These are phyloP conservation scores for Drechslerella dactyloides DNA, from an alignment of 2,329 filamentous ascomycete genomes.

Conservation along the genomic window DNA sequence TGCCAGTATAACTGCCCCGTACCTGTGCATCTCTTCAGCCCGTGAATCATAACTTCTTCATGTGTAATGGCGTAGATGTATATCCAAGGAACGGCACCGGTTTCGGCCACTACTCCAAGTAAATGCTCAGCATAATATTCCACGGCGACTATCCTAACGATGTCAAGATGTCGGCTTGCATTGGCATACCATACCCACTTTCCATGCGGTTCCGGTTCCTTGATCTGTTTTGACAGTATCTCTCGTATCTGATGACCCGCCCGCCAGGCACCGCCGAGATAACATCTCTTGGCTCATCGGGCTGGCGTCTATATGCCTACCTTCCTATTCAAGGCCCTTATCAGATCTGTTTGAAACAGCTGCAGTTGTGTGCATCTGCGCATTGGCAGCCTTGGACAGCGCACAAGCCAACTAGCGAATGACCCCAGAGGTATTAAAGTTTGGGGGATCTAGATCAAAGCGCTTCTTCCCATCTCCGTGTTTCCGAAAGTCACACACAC, in stretches of 20 bases:
- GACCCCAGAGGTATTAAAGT: too few relatives aligned
- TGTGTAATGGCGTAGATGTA: conserved; percentile 29
- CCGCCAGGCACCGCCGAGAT: background rate
- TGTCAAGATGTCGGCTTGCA: background rate
- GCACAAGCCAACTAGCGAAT: too few relatives aligned
- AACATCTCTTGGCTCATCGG: background rate
- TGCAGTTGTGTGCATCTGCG: background rate
- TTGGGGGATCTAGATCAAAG: too few relatives aligned
- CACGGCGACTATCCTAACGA: background rate
- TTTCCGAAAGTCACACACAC: too few relatives aligned
- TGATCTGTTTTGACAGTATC: background rate
- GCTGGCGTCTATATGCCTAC: background rate
- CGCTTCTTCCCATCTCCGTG: too few relatives aligned
- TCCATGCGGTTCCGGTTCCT: background rate
- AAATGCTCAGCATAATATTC: background rate
- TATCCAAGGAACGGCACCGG: conserved; percentile 22
- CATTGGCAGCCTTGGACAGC: background rate
- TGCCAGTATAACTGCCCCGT: background rate
- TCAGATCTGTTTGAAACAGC: background rate
- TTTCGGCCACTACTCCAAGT: background rate
- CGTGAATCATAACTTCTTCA: conserved; percentile 23
- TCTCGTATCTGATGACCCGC: background rate
- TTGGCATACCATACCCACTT: background rate
- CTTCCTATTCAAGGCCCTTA: conserved; percentile 1
- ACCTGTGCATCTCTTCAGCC: conserved; percentile 8